Evolutionary conservation across 139 green algal genomes (phyloP), one percentile per base, ranked within the genome.

Genomic region (Chlorella sp.): DNA sequence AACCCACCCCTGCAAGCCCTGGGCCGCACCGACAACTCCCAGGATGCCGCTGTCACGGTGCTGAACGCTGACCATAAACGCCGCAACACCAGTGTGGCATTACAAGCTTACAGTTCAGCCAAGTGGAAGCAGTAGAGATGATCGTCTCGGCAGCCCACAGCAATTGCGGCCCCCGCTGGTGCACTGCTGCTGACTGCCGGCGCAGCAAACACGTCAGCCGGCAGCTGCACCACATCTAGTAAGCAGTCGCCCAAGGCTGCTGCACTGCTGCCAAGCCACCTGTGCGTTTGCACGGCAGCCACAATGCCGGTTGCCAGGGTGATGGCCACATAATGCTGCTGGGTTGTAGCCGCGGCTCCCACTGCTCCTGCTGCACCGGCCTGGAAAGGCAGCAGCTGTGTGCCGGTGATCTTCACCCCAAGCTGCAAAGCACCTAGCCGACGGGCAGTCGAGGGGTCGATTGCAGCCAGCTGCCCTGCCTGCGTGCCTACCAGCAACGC

Each of bases 131-230:
- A 91, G 81, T 92, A 92, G n/a, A 92, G 24, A 54, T 87, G 73
- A 75, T 92, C 87, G 26, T 92, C 87, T 4, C 89, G 76, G 85
- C 87, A 90, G 19, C 89, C 87, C 28, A 88, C 38, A 36, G 58
- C 48, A 7, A 89, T 26, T 2, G 6, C 3, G 38, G 20, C 67
- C 34, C 7, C 67, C 22, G 13, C 67, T 0, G 11, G 43, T 8
- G 34, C 51, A 13, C 46, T 17, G 34, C 16, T 40, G 30, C 22
- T n/a, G 28, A 76, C 74, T 24, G 81, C 80, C 20, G 86, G 86
- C 36, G 64, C 64, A 2, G 87, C 88, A 83, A 91, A 92, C 44
- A 84, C 14, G 19, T 88, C 80, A 3, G 77, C 82, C 11, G 82
- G 82, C 78, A 91, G 68, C 64, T 46, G 51, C 48, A 84, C 84